A percentile compares a stretch with the other conserved stretches of the same genome.
phyloP scores from a whole-genome alignment of 192 early-diverging fungal genomes.

The Gonapodya prolifera region DNA sequence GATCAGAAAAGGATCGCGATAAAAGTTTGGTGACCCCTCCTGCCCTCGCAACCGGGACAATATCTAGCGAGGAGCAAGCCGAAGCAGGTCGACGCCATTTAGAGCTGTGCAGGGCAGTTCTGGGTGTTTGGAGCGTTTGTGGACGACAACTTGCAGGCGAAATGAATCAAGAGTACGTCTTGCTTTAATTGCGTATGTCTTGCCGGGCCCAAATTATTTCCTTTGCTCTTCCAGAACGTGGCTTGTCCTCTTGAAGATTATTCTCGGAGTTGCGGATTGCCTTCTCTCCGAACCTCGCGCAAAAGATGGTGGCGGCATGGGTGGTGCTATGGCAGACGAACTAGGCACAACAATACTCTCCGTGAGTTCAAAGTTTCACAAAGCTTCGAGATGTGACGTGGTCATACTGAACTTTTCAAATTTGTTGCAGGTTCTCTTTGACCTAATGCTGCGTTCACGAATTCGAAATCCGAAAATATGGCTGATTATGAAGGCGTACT shows the following conservation, averaged over 20 bases:
- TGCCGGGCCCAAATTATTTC: too few relatives aligned
- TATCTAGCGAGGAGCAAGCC: neutral
- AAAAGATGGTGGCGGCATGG: conserved; percentile 20
- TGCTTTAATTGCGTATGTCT: too few relatives aligned
- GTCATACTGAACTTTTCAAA: neutral
- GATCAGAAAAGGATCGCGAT: neutral
- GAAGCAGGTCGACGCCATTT: neutral
- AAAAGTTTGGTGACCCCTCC: neutral
- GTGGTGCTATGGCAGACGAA: conserved; percentile 54
- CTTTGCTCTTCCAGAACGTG: conserved; percentile 38
- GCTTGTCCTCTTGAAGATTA: conserved; percentile 64
- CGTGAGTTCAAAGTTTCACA: conserved; percentile 6
- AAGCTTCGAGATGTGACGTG: neutral
- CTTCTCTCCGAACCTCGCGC: conserved; percentile 43
- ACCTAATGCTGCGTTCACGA: conserved; percentile 64
- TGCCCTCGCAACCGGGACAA: neutral
- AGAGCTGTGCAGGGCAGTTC: neutral
- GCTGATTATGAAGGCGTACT: conserved; percentile 53
- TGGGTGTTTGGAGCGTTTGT: neutral
- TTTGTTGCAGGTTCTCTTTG: conserved; percentile 43
- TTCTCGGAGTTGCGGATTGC: conserved; percentile 63
- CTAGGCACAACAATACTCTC: conserved; percentile 28
- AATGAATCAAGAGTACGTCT: neutral
- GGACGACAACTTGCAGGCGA: neutral
- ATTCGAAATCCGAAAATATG: conserved; percentile 59